These are phyloP conservation scores for Scutellaria barbata DNA, from an alignment of 257 asterid species.

Conservation along the genomic window DNA sequence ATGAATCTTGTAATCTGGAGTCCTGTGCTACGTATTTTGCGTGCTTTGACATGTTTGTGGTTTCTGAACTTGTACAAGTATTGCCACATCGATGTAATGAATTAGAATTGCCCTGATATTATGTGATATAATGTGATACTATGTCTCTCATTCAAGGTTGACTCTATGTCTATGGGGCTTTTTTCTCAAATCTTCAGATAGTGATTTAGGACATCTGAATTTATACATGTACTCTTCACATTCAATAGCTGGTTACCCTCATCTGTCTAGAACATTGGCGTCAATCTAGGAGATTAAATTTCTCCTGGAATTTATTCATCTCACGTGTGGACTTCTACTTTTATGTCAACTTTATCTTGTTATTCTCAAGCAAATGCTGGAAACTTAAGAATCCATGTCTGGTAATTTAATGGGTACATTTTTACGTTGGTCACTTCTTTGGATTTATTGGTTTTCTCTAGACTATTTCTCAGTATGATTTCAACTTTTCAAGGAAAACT, in stretches of 20 bases:
- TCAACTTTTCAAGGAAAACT: neutral
- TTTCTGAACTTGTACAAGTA: constrained; percentile 6
- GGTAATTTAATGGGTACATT: constrained; percentile 2
- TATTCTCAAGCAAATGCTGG: constrained; percentile 16
- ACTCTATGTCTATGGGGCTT: neutral
- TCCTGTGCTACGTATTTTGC: neutral
- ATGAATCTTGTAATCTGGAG: constrained; percentile 20
- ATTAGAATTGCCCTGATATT: constrained; percentile 1
- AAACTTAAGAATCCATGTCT: constrained; percentile 22
- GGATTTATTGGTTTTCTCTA: constrained; percentile 13
- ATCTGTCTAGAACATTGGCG: neutral
- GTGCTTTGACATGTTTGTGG: neutral
- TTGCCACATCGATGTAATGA: constrained; percentile 10
- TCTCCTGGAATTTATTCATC: neutral
- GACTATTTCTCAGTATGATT: constrained; percentile 4
- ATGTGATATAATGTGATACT: neutral
- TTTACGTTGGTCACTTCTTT: neutral
- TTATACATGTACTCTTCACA: constrained; percentile 16
- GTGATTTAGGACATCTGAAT: constrained; percentile 14
- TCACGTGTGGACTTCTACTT: neutral
- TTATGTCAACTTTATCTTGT: constrained; percentile 13
- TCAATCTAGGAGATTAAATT: neutral
- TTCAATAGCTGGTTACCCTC: constrained; percentile 3
- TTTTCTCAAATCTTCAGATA: neutral
- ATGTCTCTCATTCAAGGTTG: constrained; percentile 11